Conservation (phyloP, 805 yeast species). For the Candida montana region DNA sequence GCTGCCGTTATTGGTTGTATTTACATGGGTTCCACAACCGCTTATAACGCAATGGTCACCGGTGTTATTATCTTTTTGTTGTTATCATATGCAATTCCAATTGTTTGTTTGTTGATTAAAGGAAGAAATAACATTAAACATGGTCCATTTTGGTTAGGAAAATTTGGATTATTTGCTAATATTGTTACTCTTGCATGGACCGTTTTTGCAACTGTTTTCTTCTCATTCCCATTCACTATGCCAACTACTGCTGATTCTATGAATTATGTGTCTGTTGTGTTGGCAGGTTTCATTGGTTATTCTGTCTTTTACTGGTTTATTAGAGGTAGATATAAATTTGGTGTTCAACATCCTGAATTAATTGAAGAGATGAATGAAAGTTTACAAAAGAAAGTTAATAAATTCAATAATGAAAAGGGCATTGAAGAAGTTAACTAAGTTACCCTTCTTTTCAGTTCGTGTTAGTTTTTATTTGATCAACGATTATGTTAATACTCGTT, state of each 20-base stretch:
- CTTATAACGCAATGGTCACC: slow-evolving; percentile 58
- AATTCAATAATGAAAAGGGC: neutral
- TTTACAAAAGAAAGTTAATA: neutral
- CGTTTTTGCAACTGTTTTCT: slow-evolving; percentile 50
- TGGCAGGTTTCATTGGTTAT: slow-evolving; percentile 40
- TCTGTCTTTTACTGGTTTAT: slow-evolving; percentile 48
- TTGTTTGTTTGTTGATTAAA: slow-evolving; percentile 38
- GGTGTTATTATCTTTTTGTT: slow-evolving; percentile 54
- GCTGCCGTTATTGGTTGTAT: slow-evolving; percentile 52
- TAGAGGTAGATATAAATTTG: slow-evolving; percentile 31
- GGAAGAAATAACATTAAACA: slow-evolving; percentile 48
- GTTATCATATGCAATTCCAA: slow-evolving; percentile 52
- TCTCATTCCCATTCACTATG: slow-evolving; percentile 56
- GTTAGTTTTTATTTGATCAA: no score
- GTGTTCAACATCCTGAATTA: slow-evolving; percentile 17
- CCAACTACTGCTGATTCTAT: slow-evolving; percentile 56
- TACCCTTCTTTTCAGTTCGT: neutral
- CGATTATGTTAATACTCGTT: neutral
- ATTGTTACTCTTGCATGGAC: slow-evolving; percentile 51
- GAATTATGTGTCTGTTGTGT: slow-evolving; percentile 63
- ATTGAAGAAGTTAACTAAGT: neutral
- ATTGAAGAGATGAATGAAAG: slow-evolving; percentile 2
- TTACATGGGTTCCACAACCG: slow-evolving; percentile 59
- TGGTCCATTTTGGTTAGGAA: slow-evolving; percentile 66
- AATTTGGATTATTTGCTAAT: slow-evolving; percentile 45